Percentiles rank a stretch among this genome's conserved stretches.
Evolutionary conservation across 2,329 filamentous ascomycete species (phyloP).

Genomic region (Fusarium compactum): DNA sequence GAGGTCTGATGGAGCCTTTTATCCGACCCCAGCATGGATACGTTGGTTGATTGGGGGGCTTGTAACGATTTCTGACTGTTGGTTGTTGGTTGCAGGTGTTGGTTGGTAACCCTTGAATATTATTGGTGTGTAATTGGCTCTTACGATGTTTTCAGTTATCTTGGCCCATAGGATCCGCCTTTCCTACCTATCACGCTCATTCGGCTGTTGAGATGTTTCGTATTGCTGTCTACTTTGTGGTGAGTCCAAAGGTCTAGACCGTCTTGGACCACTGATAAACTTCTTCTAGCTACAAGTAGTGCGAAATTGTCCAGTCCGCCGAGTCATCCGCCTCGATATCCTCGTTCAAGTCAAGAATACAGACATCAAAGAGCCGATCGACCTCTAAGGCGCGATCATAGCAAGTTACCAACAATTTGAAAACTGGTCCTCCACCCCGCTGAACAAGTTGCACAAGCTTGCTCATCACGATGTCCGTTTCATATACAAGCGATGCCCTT

Average conservation of each 20-base stretch:
- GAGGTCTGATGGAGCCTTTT: not conserved
- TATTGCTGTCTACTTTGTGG: fast-evolving
- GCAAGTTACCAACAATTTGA: not conserved
- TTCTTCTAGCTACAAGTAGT: not conserved
- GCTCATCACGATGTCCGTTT: not conserved
- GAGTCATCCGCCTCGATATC: not conserved
- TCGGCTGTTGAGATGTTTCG: fast-evolving
- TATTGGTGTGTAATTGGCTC: not conserved
- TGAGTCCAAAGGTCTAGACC: not conserved
- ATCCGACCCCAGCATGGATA: not conserved
- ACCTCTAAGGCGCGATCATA: not conserved
- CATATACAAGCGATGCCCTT: not conserved
- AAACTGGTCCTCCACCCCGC: not conserved
- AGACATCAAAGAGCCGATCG: fast-evolving
- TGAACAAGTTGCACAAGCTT: not conserved
- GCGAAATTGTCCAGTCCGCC: not conserved
- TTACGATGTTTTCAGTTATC: fast-evolving
- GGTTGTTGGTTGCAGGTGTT: not conserved
- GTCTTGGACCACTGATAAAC: not conserved
- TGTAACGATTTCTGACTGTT: not conserved
- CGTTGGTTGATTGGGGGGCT: not conserved
- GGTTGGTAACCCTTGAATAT: not conserved
- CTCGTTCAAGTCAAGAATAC: not conserved
- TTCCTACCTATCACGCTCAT: not conserved
- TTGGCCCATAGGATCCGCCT: no score